Conservation (phyloP, 768 basidiomycete species). For the Lactarius quietus region DNA sequence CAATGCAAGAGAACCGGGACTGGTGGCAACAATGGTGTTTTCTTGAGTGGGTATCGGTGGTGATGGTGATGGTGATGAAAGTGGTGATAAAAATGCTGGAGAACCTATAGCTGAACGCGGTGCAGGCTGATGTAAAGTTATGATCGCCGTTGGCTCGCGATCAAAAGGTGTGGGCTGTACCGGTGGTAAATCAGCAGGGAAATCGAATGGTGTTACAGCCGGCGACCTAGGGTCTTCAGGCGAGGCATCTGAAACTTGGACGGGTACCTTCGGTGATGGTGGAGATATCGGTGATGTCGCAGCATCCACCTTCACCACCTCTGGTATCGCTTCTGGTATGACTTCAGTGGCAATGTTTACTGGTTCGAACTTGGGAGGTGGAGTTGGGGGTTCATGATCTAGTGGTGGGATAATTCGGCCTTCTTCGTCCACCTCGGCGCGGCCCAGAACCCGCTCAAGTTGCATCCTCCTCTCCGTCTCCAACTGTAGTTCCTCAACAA, state of each 20-base stretch:
- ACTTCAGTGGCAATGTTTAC: neutral
- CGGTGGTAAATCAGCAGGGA: neutral
- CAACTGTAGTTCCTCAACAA: constrained; percentile 55
- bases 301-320: constrained; percentile 21
- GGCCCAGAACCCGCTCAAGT: constrained; percentile 37
- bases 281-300: constrained; percentile 23
- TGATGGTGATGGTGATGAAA: constrained; percentile 8
- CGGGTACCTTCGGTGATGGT: neutral
- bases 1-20: neutral
- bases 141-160: neutral
- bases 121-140: constrained; percentile 8
- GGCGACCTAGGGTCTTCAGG: neutral
- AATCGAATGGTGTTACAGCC: neutral
- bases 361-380: neutral
- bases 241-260: neutral
- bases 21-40: neutral
- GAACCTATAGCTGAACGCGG: constrained; percentile 10
- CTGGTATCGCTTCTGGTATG: too few species aligned
- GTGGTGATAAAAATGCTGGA: constrained; percentile 14
- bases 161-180: neutral
- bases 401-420: constrained; percentile 11
- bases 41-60: constrained; percentile 1
- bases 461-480: constrained; percentile 52
- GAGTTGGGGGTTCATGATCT: neutral
- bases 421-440: constrained; percentile 12